Conservation (phyloP, 768 basidiomycete genomes). For the Pulveroboletus frians region DNA sequence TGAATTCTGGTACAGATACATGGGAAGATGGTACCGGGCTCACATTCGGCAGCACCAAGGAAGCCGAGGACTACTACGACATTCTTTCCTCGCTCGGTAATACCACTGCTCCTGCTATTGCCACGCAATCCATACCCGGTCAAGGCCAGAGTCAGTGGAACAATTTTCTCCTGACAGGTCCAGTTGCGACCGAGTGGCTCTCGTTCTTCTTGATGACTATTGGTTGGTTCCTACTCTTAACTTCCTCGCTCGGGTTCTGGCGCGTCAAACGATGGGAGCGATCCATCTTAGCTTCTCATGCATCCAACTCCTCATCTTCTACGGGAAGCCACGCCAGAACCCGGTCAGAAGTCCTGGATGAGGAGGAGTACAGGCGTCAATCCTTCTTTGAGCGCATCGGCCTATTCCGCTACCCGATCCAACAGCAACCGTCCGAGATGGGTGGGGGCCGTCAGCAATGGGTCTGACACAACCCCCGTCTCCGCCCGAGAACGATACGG, state of each 20-base stretch:
- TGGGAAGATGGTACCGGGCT: conserved; percentile 32
- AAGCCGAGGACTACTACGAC: conserved; percentile 42
- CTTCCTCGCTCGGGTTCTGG: conserved; percentile 87
- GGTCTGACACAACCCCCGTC: conserved; percentile 7
- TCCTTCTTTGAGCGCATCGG: conserved; percentile 30
- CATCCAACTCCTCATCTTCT: conserved; percentile 29
- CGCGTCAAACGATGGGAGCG: conserved; percentile 87
- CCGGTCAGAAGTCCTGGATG: conserved; percentile 25
- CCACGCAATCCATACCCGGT: conserved; percentile 4
- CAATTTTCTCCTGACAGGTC: conserved; percentile 43
- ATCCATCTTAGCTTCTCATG: conserved; percentile 56
- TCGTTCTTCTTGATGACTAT: conserved; percentile 93
- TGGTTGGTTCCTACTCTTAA: conserved; percentile 85
- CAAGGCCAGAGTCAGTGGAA: conserved; percentile 26
- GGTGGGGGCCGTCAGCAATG: conserved; percentile 3
- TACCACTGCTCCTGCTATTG: conserved; percentile 15
- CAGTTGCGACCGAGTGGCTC: conserved; percentile 87
- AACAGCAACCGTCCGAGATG: conserved; percentile 10
- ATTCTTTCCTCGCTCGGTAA: conserved; percentile 26
- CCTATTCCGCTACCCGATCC: conserved; percentile 12
- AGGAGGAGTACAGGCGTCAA: conserved; percentile 23
- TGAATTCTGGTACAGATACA: conserved; percentile 27
- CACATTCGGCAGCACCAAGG: conserved; percentile 40
- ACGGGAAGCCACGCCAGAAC: conserved; percentile 29
- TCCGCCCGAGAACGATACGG: conserved; percentile 11